These are phyloP conservation scores for Fragilaria crotonensis DNA, from an alignment of 108 stramenopile genomes.

Conservation along the genomic window DNA sequence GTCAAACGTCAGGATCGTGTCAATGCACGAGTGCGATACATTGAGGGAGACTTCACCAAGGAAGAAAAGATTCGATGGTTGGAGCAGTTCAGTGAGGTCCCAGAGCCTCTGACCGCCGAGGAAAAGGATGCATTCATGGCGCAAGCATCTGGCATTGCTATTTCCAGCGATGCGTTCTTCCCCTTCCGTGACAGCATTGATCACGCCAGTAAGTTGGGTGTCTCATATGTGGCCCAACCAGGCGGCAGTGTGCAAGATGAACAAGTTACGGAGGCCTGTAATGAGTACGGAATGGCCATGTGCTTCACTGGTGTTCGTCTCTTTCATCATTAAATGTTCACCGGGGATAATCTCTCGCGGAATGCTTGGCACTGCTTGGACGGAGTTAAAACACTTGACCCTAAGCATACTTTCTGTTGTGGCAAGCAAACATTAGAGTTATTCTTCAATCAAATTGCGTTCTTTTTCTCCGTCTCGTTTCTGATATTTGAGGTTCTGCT, in stretches of 20 bases:
- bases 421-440: too few species aligned
- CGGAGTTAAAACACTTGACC: too few species aligned
- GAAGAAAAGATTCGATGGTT: slow-evolving; percentile 90
- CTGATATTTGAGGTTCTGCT: too few species aligned
- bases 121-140: slow-evolving; percentile 91
- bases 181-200: slow-evolving; percentile 99
- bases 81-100: slow-evolving; percentile 73
- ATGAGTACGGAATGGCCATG: slow-evolving; percentile 98
- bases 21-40: slow-evolving; percentile 97
- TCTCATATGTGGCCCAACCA: slow-evolving; percentile 89
- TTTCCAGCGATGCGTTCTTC: slow-evolving; percentile 98
- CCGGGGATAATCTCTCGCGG: too few species aligned
- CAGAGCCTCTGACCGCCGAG: slow-evolving; percentile 82
- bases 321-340: slow-evolving; percentile 99
- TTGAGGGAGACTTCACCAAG: slow-evolving; percentile 95
- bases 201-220: slow-evolving; percentile 95
- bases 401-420: too few species aligned
- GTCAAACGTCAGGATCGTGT: slow-evolving; percentile 96
- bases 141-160: slow-evolving; percentile 68
- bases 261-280: slow-evolving; percentile 84
- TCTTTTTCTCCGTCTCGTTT: too few species aligned
- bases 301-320: slow-evolving; percentile 91
- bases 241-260: slow-evolving; percentile 94
- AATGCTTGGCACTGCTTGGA: too few species aligned
- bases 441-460: too few species aligned